Base-by-base conservation (phyloP, 768 basidiomycete genomes). In the Kwoniella sp. region DNA sequence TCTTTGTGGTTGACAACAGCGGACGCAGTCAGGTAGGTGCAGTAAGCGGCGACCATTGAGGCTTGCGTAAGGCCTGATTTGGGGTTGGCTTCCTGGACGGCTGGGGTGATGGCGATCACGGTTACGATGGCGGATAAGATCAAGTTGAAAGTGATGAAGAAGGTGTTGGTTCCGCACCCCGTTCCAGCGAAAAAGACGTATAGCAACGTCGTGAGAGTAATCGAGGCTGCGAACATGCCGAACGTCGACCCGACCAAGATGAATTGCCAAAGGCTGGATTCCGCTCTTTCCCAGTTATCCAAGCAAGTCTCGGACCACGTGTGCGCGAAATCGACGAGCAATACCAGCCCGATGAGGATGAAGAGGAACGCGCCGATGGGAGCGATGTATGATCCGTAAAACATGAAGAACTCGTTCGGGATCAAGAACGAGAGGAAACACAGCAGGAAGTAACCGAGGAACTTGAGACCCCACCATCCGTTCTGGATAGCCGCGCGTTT, bases 401-500 rank as follows among this genome's bases (percentile, higher is more conserved):
- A 91, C 83, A 98, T 93, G 84, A 98, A 98, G 86, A 94, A 93
- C 53, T 86, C 90, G 80, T 97, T 97, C 0, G 95, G 96, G 74
- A 98, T 95, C 81, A 94, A 89, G 85, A 98, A 99, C 0, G 91
- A 89, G 25, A 90, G 81, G 67, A 85, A 85, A 53, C 93, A 83
- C 63, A 99, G 86, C 67, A 92, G 73, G 37, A 96, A 78, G 92
- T 94, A 99, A 9, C 90, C 83, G 9, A 96, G 85, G 56, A 91
- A 88, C 79, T 99, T 99, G 1, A 93, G 95, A 25, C 96, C 96
- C 96, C 96, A 99, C 93, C 93, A 99, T 91, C 95, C 96, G 81
- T 99, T 99, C 84, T 99, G 96, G 63, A 99, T 87, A 20, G 93
- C 90, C 1, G 95, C 92, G 11, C 96, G 87, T 81, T 93, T 96